Evolutionary conservation across 306 rosid genomes (phyloP).

Genomic region (Inga oerstediana): DNA sequence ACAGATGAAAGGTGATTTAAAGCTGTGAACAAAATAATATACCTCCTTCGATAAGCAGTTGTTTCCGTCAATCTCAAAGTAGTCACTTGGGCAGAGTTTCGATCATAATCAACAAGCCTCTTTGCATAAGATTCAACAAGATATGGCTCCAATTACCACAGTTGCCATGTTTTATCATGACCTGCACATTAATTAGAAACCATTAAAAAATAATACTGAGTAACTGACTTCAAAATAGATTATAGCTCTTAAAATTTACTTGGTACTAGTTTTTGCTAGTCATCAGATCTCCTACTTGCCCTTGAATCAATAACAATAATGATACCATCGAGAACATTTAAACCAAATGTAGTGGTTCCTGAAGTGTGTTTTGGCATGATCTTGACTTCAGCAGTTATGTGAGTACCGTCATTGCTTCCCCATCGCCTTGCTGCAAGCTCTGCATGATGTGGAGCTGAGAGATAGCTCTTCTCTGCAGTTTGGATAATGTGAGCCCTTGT

Average conservation of each 20-base stretch:
- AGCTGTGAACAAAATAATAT: constrained; percentile 18
- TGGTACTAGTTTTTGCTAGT: too few relatives aligned
- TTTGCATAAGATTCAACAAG: constrained; percentile 88
- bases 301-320: too few relatives aligned
- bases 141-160: too few relatives aligned
- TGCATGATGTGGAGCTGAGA: constrained; percentile 97
- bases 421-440: constrained; percentile 78
- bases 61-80: constrained; percentile 92
- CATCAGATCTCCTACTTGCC: too few relatives aligned
- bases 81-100: constrained; percentile 92
- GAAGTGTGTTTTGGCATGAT: too few relatives aligned
- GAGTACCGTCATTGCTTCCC: constrained; percentile 78
- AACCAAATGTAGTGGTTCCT: too few relatives aligned
- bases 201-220: too few relatives aligned
- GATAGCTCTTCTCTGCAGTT: constrained; percentile 92
- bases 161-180: too few relatives aligned
- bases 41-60: constrained; percentile 94
- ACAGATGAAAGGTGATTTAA: not conserved
- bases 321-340: too few relatives aligned
- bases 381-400: constrained; percentile 71
- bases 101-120: constrained; percentile 89
- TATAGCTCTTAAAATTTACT: too few relatives aligned
- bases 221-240: too few relatives aligned
- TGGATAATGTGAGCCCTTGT: constrained; percentile 64
- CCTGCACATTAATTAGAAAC: too few relatives aligned